These are phyloP conservation scores for Pseudogymnoascus sp. DNA, from an alignment of 2,329 filamentous ascomycete genomes.

Conservation along the genomic window DNA sequence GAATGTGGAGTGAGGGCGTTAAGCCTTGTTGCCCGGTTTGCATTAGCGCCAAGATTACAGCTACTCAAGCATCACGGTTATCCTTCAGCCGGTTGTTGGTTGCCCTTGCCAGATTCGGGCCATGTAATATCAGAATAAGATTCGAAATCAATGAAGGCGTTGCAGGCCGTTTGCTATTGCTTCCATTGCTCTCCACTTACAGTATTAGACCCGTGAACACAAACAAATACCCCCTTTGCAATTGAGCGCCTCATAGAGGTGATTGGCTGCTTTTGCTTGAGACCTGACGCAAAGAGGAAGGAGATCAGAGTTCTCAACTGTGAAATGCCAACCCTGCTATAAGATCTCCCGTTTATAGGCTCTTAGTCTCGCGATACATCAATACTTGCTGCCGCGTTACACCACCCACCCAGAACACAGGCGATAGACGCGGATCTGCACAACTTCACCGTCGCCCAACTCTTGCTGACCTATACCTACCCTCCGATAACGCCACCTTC, in stretches of 20 bases:
- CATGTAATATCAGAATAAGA: conserved; percentile 9
- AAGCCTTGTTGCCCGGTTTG: conserved; percentile 7
- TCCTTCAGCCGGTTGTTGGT: background rate
- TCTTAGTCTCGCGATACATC: background rate
- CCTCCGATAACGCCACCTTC: background rate
- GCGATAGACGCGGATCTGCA: conserved; percentile 7
- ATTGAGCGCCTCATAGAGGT: background rate
- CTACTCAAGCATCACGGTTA: background rate
- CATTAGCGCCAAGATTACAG: conserved; percentile 2
- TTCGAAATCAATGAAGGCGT: conserved; percentile 8
- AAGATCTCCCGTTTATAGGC: background rate
- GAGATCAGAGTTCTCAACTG: background rate
- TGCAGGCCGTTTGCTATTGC: conserved; percentile 7
- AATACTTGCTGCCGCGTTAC: conserved; percentile 4
- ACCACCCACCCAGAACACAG: background rate
- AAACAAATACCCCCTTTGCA: background rate
- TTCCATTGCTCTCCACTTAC: background rate
- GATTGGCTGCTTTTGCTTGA: background rate
- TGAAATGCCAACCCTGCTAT: conserved; percentile 3
- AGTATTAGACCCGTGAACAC: background rate
- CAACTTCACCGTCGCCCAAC: background rate
- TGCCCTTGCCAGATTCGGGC: background rate
- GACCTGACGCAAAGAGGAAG: background rate
- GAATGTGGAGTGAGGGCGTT: background rate
- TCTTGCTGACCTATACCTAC: background rate